Base-by-base conservation (phyloP, 768 basidiomycete species). In the Termitomyces sp. region DNA sequence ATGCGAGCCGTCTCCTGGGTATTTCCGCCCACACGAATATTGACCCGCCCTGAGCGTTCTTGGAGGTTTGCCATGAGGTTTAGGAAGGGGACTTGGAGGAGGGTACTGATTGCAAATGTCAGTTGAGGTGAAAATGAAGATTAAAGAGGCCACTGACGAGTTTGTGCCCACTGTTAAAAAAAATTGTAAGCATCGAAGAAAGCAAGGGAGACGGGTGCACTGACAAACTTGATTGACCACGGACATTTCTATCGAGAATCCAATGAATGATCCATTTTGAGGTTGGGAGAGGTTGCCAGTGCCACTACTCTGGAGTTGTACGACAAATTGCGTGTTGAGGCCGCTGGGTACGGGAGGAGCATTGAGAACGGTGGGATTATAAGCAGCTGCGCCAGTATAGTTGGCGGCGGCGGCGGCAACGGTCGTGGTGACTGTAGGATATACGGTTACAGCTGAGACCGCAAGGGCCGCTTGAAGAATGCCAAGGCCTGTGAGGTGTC, bases 21-120 rank as follows among this genome's bases (percentile, higher is more conserved):
- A 72, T 93, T 93, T 50, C 91, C 91, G 28, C 92, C 91, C 1
- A 93, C 77, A 55, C 91, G 84, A n/a, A 92, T 73, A 13, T 80
- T 73, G 7, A 91, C 84, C 1, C 72, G 67, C 3, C 90, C 90
- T 3, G 83, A 82, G 32, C 92, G 81, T 65, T 83, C 78, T 52
- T 77, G 78, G n/a, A 94, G 76, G 63, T 90, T 89, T 5, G 84
- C 79, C 79, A 94, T 84, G 35, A 92, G 77, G 69, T 94, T 93
- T n/a, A 92, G 81, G 75, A 92, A 91, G 0, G 86, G 81, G 42
- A 87, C 80, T 52, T 82, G 78, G 18, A 86, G 66, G 28, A 79
- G 70, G 2, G 81, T 75, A 20, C 81, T 84, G 36, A 3, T 49
- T 35, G 15, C 13, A 42, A 32, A 16, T 7, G 13, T 57, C 15